Base-by-base conservation (phyloP, 352 stramenopile species). In the Globisporangium irregulare region DNA sequence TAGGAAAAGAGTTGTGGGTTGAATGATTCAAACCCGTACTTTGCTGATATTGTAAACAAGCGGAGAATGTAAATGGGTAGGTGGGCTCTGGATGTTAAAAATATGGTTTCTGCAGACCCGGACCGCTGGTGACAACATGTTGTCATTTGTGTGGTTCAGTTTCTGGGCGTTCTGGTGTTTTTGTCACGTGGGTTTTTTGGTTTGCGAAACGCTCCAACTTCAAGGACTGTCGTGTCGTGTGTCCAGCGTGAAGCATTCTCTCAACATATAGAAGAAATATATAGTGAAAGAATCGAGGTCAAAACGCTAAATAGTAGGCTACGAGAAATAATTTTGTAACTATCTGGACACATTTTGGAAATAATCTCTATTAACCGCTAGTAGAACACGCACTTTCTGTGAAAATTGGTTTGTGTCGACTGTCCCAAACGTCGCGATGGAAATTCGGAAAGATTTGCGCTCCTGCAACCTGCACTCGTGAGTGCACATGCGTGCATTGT, bases 181-280 rank as follows among this genome's bases (percentile, higher is more conserved):
- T 55, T 4, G 2, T 27, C n/a, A 24, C 22, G 22, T 24, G 2
- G 4, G 4, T 12, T n/a, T 55, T 64, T 43, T 59, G 14, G 38
- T 59, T 67, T 56, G 27, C 25, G 43, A 66, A 66, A 59, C 41
- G 27, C 8, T 27, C 9, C 25, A 68, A 74, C 68, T 77, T 77
- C 71, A 77, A 77, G 38, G 38, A 18, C 27, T 32, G 27, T 32
- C 27, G 27, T 32, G 27, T 32, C 27, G 27, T 32, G 27, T 32
- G 27, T 24, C 22, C 22, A 24, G 22, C 22, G 22, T 24, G 22
- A 24, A 24, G 22, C 22, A 24, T 24, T 24, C 22, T 24, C 22
- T 24, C 22, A 24, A 24, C 22, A 24, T 29, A 29, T 29, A 29
- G 27, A 29, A 29, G 1, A 29, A 3, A 29, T 29, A 29, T 3